Percentiles rank a stretch among this genome's conserved stretches.
Evolutionary conservation across 2,329 filamentous ascomycete genomes (phyloP).

Genomic region (Colletotrichum sp.): DNA sequence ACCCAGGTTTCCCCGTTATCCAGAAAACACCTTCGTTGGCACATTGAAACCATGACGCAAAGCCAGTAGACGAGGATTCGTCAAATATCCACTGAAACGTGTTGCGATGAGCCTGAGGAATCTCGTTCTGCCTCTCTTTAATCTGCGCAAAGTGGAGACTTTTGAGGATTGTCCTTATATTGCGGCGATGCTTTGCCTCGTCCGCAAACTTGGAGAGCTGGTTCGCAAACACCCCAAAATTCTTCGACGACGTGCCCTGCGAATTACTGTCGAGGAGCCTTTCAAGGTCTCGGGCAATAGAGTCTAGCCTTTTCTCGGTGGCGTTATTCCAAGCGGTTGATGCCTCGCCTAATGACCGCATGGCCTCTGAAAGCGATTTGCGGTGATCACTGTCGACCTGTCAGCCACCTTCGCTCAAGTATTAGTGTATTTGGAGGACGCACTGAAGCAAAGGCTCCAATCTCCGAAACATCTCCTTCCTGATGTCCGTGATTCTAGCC

Average conservation of each 20-base stretch:
- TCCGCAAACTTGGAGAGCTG: background rate
- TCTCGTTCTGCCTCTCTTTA: constrained; percentile 17
- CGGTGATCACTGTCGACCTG: background rate
- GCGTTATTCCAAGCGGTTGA: background rate
- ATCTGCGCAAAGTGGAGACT: background rate
- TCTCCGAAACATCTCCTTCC: background rate
- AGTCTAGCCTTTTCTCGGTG: background rate
- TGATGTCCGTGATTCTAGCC: background rate
- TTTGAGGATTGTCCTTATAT: background rate
- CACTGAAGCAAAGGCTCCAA: background rate
- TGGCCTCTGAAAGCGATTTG: background rate
- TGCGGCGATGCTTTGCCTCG: background rate
- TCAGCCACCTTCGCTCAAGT: no score
- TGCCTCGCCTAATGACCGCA: background rate
- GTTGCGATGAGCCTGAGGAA: constrained; percentile 38
- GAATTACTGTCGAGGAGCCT: background rate
- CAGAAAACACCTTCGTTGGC: constrained; percentile 33
- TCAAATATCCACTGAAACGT: constrained; percentile 44
- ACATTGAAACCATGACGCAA: constrained; percentile 30
- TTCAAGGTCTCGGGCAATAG: background rate
- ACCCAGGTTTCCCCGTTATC: constrained; percentile 48
- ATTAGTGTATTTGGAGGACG: no score
- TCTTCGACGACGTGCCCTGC: no score
- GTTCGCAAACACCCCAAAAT: background rate
- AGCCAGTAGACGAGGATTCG: constrained; percentile 4